Percentiles rank a stretch among this genome's conserved stretches.
These are phyloP conservation scores for Starmera pachycereana DNA, from an alignment of 805 yeast genomes.

Conservation along the genomic window DNA sequence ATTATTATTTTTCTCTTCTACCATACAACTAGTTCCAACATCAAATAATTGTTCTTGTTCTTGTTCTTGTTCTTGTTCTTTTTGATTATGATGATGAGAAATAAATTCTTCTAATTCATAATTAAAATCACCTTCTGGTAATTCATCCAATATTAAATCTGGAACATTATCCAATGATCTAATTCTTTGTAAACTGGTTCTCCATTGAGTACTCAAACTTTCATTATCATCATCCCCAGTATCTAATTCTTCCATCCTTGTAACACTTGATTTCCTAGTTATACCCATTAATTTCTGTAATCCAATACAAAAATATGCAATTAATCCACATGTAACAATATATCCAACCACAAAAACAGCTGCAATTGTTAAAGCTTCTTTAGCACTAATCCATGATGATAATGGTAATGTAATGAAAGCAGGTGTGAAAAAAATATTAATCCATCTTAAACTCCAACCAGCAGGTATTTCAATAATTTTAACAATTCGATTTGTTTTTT, in stretches of 20 bases:
- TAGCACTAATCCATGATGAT: slow-evolving; percentile 51
- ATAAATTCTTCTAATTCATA: too few relatives aligned
- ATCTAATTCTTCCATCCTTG: slow-evolving; percentile 22
- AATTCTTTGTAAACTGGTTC: neutral
- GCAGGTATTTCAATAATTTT: slow-evolving; percentile 44
- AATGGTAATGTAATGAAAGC: slow-evolving; percentile 65
- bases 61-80: too few relatives aligned
- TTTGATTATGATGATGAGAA: too few relatives aligned
- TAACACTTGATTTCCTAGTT: slow-evolving; percentile 11
- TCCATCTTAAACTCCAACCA: slow-evolving; percentile 67
- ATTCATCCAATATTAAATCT: neutral
- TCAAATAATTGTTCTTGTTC: too few relatives aligned
- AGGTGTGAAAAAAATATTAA: slow-evolving; percentile 69
- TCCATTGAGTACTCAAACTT: neutral
- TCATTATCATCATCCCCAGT: slow-evolving; percentile 1
- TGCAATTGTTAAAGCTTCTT: slow-evolving; percentile 63
- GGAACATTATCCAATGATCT: slow-evolving; percentile 1
- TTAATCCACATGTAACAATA: slow-evolving; percentile 35
- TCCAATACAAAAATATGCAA: slow-evolving; percentile 36
- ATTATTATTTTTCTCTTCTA: neutral
- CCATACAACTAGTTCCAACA: too few relatives aligned
- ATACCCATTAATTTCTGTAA: slow-evolving; percentile 24
- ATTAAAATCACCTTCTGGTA: slow-evolving; percentile 16
- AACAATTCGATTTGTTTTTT: slow-evolving; percentile 15
- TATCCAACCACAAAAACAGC: slow-evolving; percentile 66